Conservation (phyloP, 2,329 filamentous ascomycete species). For the Aspergillus sp. region DNA sequence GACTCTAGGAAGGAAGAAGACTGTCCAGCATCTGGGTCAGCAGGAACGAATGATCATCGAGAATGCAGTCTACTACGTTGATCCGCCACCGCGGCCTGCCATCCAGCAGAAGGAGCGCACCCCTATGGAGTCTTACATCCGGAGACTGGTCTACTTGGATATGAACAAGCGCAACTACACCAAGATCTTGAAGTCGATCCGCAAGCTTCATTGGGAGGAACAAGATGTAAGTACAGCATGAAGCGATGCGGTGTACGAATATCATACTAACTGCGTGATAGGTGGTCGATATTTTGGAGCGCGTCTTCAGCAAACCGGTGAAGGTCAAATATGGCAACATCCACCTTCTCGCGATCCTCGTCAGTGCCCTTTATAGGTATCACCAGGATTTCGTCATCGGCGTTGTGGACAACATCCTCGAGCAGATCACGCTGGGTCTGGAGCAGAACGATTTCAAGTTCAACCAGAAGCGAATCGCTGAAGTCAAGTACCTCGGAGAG, state of each 20-base stretch:
- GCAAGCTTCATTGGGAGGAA: constrained; percentile 97
- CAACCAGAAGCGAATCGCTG: constrained; percentile 90
- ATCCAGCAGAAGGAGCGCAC: constrained; percentile 97
- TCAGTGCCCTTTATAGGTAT: constrained; percentile 85
- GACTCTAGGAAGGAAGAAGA: constrained; percentile 92
- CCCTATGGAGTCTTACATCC: constrained; percentile 87
- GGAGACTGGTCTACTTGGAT: constrained; percentile 89
- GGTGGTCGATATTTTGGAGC: constrained; percentile 77
- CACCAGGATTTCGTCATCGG: constrained; percentile 87
- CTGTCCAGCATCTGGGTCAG: constrained; percentile 89
- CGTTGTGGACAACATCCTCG: constrained; percentile 89
- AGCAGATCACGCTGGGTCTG: constrained; percentile 82
- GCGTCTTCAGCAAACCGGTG: constrained; percentile 91
- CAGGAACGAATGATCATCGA: constrained; percentile 98
- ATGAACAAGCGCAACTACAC: constrained; percentile 93
- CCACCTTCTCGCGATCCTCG: constrained; percentile 84
- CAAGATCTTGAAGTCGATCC: constrained; percentile 89
- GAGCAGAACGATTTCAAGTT: constrained; percentile 98
- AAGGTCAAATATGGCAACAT: constrained; percentile 99
- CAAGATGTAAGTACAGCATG: constrained; percentile 60
- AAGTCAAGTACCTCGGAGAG: constrained; percentile 94
- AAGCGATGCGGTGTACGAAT: too few species aligned
- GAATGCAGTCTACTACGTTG: constrained; percentile 97
- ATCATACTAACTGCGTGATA: constrained; percentile 17
- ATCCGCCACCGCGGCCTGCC: constrained; percentile 87